Evolutionary conservation across 2,329 filamentous ascomycete genomes (phyloP).

Genomic region (Elsinoe batatas): DNA sequence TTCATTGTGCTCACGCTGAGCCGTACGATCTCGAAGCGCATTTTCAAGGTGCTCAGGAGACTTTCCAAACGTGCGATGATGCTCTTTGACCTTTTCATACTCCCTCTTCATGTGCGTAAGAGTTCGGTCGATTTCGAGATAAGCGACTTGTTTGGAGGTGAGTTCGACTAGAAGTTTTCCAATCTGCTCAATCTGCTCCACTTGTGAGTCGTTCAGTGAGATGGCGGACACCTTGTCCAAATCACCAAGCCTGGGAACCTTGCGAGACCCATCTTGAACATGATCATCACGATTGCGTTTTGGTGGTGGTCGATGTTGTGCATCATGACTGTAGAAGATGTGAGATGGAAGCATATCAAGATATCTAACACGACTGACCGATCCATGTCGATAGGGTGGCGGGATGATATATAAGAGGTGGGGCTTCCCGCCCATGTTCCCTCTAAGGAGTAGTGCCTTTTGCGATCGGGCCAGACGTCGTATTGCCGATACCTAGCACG

Average conservation of each 20-base stretch:
- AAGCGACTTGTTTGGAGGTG: background rate
- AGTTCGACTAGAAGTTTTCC: background rate
- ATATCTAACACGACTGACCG: background rate
- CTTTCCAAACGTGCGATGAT: background rate
- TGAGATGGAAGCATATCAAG: background rate
- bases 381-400: background rate
- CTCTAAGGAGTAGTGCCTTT: background rate
- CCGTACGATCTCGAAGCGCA: background rate
- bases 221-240: background rate
- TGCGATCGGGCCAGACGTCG: background rate
- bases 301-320: background rate
- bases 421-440: background rate
- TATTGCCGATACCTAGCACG: background rate
- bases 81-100: background rate
- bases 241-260: background rate
- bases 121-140: background rate
- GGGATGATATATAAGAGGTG: background rate
- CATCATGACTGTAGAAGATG: background rate
- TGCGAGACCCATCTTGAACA: background rate
- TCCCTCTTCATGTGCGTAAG: background rate
- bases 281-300: background rate
- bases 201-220: background rate
- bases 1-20: background rate
- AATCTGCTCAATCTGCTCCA: background rate
- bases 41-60: background rate